Evolutionary conservation across 2,329 filamentous ascomycete species (phyloP), one percentile per base, ranked within the genome.

Genomic region (Emericellopsis atlantica): DNA sequence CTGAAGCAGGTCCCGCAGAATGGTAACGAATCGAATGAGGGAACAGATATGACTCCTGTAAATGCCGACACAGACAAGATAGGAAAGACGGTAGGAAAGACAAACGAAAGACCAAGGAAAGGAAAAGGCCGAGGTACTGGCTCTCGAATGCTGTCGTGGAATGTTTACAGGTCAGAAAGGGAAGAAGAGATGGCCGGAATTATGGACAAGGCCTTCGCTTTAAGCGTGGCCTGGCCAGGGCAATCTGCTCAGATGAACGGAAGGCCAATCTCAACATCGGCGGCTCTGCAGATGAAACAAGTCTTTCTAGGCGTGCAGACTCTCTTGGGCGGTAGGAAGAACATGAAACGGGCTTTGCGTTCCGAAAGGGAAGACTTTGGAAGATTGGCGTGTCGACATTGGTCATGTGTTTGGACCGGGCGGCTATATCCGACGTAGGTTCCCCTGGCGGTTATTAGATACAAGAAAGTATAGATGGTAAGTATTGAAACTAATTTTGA

Each of bases 301-400:
- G 46, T 29, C 26, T 9, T 29, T 12, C 26, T 29, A 12, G 26
- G 26, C 26, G 6, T 29, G 26, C 26, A 12, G 26, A 12, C 12
- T 29, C 9, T 12, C 12, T 29, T 37, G 39, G 48, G 37, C 43
- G 40, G 40, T 48, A 54, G 47, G 47, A 53, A 57, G 55, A 57
- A 12, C 9, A 62, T 74, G 70, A 75, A 75, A 76, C 70, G 54
- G 48, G 51, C 54, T 55, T 57, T 46, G 57, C 65, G 70, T 74
- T 74, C 68, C 64, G 57, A 67, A 66, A 49, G 51, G 54, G 51
- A 56, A 55, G 58, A 61, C 59, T 51, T 56, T 51, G 49, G 46
- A 52, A 46, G 47, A 56, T 64, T 49, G 56, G 60, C 58, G 58
- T 55, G 55, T 59, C 60, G 62, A 68, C 64, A 74, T 73, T 75